These are phyloP conservation scores for Schizopora paradoxa DNA, from an alignment of 1,284 basidiomycete genomes.

Conservation along the genomic window DNA sequence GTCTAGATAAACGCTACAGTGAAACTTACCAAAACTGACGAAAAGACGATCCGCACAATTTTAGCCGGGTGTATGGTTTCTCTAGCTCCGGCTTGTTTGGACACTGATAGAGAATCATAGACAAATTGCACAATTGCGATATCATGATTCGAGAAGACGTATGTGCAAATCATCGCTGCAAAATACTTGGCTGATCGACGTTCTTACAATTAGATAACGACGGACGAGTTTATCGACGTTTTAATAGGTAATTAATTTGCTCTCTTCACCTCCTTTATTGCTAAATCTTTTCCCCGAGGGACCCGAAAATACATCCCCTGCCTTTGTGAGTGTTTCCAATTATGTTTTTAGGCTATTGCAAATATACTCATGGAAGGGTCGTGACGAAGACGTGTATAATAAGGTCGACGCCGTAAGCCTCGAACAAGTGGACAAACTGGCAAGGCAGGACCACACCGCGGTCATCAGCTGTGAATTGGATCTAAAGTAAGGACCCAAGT, in stretches of 20 bases:
- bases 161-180: constrained; percentile 26
- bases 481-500: constrained; percentile 79
- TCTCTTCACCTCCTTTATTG: neutral
- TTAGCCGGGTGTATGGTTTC: constrained; percentile 68
- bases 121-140: constrained; percentile 90
- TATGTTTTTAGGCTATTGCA: constrained; percentile 2
- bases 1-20: constrained; percentile 81
- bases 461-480: constrained; percentile 95
- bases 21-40: constrained; percentile 92
- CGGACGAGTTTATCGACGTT: constrained; percentile 97
- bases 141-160: constrained; percentile 97
- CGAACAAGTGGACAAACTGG: constrained; percentile 85
- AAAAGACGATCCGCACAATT: constrained; percentile 90
- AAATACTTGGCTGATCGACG: constrained; percentile 12
- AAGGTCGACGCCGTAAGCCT: constrained; percentile 90
- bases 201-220: constrained; percentile 64
- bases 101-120: constrained; percentile 29
- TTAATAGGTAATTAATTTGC: constrained; percentile 60
- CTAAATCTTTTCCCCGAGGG: constrained; percentile 37
- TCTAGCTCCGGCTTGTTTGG: constrained; percentile 5
- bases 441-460: constrained; percentile 81
- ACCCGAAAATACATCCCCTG: constrained; percentile 95
- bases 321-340: constrained; percentile 51
- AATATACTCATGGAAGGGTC: constrained; percentile 8
- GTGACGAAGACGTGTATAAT: constrained; percentile 81